Conservation (phyloP, 352 stramenopile species). For the Phytopythium montanum region DNA sequence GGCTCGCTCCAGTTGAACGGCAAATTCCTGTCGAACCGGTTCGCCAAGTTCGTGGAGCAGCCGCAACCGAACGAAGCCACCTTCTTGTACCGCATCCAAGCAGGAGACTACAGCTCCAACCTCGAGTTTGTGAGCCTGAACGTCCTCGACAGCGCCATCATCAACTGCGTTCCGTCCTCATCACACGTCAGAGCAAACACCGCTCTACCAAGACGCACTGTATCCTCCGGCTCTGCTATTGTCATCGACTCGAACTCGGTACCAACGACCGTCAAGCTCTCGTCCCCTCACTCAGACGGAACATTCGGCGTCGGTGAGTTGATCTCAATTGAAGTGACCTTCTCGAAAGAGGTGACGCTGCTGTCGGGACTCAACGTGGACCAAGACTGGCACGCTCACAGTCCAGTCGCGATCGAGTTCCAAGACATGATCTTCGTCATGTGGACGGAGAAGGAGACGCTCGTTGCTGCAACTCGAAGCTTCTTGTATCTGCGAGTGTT, state of each 20-base stretch:
- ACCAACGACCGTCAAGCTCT: constrained; percentile 55
- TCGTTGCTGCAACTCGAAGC: constrained; percentile 31
- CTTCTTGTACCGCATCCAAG: constrained; percentile 64
- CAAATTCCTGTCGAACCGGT: constrained; percentile 35
- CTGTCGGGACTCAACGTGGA: constrained; percentile 62
- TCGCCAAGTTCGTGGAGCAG: constrained; percentile 42
- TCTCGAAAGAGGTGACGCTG: constrained; percentile 60
- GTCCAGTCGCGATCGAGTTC: constrained; percentile 35
- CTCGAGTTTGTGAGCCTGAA: constrained; percentile 46
- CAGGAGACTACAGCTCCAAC: constrained; percentile 49
- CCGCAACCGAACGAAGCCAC: constrained; percentile 38
- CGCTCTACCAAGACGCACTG: constrained; percentile 28
- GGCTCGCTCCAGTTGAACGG: constrained; percentile 48
- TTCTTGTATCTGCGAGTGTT: constrained; percentile 59
- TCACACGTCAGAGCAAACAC: constrained; percentile 24
- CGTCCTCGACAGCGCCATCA: constrained; percentile 30
- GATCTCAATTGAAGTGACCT: constrained; percentile 63
- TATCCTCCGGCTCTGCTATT: constrained; percentile 28
- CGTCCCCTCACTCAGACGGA: constrained; percentile 41
- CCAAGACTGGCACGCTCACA: constrained; percentile 43
- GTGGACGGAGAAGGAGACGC: constrained; percentile 56
- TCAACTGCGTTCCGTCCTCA: constrained; percentile 49
- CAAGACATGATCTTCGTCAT: constrained; percentile 49
- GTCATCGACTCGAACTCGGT: constrained; percentile 53
- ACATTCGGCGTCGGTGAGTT: constrained; percentile 56